phyloP scores from a whole-genome alignment of 768 basidiomycete genomes.

The Tylopilus rubrobrunneus region DNA sequence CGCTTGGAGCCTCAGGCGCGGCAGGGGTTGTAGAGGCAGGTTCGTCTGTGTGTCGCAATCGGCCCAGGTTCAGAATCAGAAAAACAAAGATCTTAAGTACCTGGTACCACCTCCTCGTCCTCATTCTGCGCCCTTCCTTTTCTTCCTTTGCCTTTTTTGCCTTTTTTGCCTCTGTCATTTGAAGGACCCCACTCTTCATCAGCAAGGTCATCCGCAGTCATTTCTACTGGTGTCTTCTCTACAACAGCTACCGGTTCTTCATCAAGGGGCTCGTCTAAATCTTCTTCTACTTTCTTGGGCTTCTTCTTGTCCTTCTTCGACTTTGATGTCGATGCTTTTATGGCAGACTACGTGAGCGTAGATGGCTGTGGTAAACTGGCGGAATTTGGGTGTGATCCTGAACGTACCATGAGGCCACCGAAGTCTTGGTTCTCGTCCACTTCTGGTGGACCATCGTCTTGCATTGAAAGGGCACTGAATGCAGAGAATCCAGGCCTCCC shows the following conservation, averaged over 20 bases:
- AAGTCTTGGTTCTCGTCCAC: conserved; percentile 62
- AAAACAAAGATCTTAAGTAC: conserved; percentile 3
- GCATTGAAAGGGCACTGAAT: conserved; percentile 44
- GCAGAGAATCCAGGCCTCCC: conserved; percentile 43
- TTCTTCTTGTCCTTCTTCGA: conserved; percentile 57
- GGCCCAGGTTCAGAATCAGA: background rate
- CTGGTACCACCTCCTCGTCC: conserved; percentile 5
- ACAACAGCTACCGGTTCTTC: conserved; percentile 21
- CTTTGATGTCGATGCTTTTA: conserved; percentile 53
- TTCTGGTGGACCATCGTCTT: conserved; percentile 41
- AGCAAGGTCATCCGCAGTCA: conserved; percentile 68
- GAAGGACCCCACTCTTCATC: conserved; percentile 69
- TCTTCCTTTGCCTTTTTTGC: conserved; percentile 21
- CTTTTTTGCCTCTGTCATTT: conserved; percentile 22
- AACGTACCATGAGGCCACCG: conserved; percentile 71
- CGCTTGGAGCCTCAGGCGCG: conserved; percentile 26
- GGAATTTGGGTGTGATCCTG: background rate
- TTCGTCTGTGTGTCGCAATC: conserved; percentile 14
- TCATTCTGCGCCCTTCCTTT: conserved; percentile 8
- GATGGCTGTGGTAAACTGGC: background rate
- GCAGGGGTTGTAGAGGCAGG: conserved; percentile 23
- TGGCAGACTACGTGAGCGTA: conserved; percentile 44
- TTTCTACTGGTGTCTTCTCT: conserved; percentile 43
- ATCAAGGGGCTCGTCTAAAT: conserved; percentile 29
- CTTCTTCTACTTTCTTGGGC: conserved; percentile 34